Base-by-base conservation (phyloP, 2,329 filamentous ascomycete species). In the Clarireedia homoeocarpa region DNA sequence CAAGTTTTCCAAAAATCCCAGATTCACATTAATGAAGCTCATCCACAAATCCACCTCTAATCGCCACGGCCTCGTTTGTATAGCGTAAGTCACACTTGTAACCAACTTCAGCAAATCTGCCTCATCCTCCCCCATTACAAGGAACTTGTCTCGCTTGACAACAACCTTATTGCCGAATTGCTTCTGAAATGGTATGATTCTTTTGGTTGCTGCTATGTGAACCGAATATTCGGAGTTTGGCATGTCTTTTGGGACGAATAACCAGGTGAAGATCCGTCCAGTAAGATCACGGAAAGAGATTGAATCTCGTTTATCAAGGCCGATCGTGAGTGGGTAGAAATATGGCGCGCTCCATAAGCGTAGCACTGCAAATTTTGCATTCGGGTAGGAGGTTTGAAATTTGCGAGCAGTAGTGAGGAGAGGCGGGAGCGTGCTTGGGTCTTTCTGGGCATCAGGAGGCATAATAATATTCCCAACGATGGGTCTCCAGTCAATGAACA, bases 21-120 rank as follows among this genome's bases (percentile, higher is more conserved):
- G 42, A 58, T 74, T 73, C 0, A 79, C 74, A 63, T 76, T 74
- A 6, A 78, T 66, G 67, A 58, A 78, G 78, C 75, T 78, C 66
- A 72, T 73, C 75, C 74, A 77, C 46, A 77, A 70, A 66, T 80
- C 76, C 42, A 79, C 67, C 70, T 80, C 77, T 57, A 73, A 61
- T 54, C 73, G 67, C 75, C 75, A 78, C 14, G 76, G 75, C 61
- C 71, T 70, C 6, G 72, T 77, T 67, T 76, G 74, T 17, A 78
- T 63, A n/a, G 70, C 70, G 67, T 73, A 79, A 20, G 72, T 72
- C 0, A 71, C 71, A 0, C 70, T 73, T 17, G 68, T 70, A 3
- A 67, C 71, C 57, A 74, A 65, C 55, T 66, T 66, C 56, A 71
- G 63, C 58, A 74, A 60, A 30, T 77, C 74, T n/a, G 66, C 62